Evolutionary conservation across 257 asterid species (phyloP).

Genomic region (Solanum acaule): DNA sequence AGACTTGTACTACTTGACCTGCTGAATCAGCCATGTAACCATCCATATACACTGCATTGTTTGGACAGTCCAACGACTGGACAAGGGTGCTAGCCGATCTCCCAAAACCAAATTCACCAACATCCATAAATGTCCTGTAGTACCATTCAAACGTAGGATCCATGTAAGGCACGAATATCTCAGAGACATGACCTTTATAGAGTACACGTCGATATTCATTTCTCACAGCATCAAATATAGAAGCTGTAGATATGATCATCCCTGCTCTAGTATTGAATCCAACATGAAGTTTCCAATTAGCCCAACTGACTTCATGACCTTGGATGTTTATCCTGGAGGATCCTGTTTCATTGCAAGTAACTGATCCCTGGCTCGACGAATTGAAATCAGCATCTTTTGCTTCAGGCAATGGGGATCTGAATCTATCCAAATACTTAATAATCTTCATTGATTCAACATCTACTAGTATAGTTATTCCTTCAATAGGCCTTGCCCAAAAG

Average conservation of each 20-base stretch:
- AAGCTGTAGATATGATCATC: slow-evolving; percentile 49
- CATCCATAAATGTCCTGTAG: slow-evolving; percentile 52
- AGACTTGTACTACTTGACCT: slow-evolving; percentile 31
- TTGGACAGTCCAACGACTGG: slow-evolving; percentile 45
- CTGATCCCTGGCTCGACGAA: slow-evolving; percentile 13
- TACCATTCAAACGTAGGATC: slow-evolving; percentile 58
- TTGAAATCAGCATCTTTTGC: slow-evolving; percentile 42
- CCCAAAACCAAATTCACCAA: slow-evolving; percentile 75
- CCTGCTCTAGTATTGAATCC: slow-evolving; percentile 66
- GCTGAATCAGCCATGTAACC: slow-evolving; percentile 49
- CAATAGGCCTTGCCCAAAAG: slow-evolving; percentile 63
- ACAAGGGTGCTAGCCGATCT: slow-evolving; percentile 46
- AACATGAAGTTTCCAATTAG: slow-evolving; percentile 57
- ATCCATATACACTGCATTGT: slow-evolving; percentile 40
- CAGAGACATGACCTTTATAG: slow-evolving; percentile 60
- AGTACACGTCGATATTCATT: slow-evolving; percentile 35
- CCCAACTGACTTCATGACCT: slow-evolving; percentile 45
- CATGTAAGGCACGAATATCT: slow-evolving; percentile 80
- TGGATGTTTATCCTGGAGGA: slow-evolving; percentile 13
- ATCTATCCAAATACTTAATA: slow-evolving; percentile 26
- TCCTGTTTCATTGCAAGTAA: slow-evolving; percentile 18
- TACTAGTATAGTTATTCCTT: slow-evolving; percentile 35
- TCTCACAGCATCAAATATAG: slow-evolving; percentile 15
- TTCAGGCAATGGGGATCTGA: slow-evolving; percentile 27
- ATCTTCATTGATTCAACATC: slow-evolving; percentile 45